A percentile compares a stretch with the other conserved stretches of the same genome.
phyloP scores from a whole-genome alignment of 768 basidiomycete genomes.

The Hortiboletus flavorubellus region DNA sequence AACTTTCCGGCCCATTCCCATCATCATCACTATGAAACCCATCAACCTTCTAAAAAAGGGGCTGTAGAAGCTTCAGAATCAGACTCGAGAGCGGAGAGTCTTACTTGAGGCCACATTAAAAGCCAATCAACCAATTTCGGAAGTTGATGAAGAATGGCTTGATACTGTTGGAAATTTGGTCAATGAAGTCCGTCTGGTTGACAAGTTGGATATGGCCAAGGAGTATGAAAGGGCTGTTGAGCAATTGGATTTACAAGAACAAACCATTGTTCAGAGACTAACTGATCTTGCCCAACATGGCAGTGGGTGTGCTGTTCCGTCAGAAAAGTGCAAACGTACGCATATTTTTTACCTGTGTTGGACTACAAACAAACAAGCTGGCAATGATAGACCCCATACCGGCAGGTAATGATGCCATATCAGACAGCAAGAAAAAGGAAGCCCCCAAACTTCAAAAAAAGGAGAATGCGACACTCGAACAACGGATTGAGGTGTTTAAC shows the following conservation, averaged over 20 bases:
- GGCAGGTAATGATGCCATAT: too few relatives aligned
- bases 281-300: too few relatives aligned
- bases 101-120: conserved; percentile 8
- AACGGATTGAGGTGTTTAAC: too few relatives aligned
- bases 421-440: too few relatives aligned
- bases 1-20: too few relatives aligned
- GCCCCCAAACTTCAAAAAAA: too few relatives aligned
- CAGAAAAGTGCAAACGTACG: too few relatives aligned
- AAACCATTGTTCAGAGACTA: background rate
- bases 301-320: too few relatives aligned
- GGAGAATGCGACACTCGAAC: too few relatives aligned
- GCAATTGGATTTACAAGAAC: background rate
- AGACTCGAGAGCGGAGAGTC: conserved; percentile 8
- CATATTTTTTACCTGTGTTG: too few relatives aligned
- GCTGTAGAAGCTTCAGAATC: conserved; percentile 13
- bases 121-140: conserved; percentile 15
- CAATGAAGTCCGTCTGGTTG: conserved; percentile 20
- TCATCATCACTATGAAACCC: conserved; percentile 2
- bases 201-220: conserved; percentile 15
- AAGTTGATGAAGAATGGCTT: conserved; percentile 21
- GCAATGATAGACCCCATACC: background rate
- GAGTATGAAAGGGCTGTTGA: conserved; percentile 22
- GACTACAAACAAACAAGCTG: background rate
- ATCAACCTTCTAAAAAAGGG: conserved; percentile 18
- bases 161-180: conserved; percentile 24